Percentiles rank a stretch among this genome's conserved stretches.
Evolutionary conservation across 306 rosid species (phyloP).

Genomic region (Corylus avellana): DNA sequence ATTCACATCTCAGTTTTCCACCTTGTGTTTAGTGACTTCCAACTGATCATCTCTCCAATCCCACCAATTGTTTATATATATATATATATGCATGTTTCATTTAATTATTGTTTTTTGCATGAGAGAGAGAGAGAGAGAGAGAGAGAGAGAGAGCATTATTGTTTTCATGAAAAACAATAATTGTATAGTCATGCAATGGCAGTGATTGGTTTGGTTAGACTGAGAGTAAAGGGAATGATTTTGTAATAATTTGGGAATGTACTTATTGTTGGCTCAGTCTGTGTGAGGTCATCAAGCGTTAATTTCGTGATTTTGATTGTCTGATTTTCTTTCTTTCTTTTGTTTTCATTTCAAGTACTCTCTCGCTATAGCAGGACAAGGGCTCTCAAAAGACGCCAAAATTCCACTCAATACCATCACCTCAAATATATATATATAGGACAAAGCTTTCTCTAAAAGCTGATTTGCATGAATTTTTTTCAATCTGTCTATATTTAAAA

Average conservation of each 20-base stretch:
- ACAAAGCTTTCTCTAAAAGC: too few relatives aligned
- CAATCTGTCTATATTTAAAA: too few relatives aligned
- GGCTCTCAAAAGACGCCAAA: slow-evolving; percentile 54
- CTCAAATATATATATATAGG: background rate
- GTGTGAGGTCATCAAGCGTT: background rate
- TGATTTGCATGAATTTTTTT: too few relatives aligned
- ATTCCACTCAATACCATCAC: slow-evolving; percentile 28
- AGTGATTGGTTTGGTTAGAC: slow-evolving; percentile 27
- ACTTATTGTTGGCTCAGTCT: slow-evolving; percentile 1
- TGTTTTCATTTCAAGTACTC: background rate
- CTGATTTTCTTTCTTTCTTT: background rate
- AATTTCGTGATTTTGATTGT: slow-evolving; percentile 22
- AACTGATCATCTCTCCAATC: slow-evolving; percentile 30
- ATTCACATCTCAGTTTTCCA: slow-evolving; percentile 19
- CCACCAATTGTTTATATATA: background rate
- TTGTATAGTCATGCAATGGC: slow-evolving; percentile 17
- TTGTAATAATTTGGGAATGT: slow-evolving; percentile 42
- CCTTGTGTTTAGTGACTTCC: slow-evolving; percentile 59
- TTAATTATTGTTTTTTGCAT: slow-evolving; percentile 22
- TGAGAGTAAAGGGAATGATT: slow-evolving; percentile 37
- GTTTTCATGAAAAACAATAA: background rate
- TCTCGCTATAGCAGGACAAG: slow-evolving; percentile 9
- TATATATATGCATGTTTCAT: slow-evolving; percentile 3
- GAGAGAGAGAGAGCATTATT: background rate
- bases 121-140: background rate